A percentile compares a stretch with the other conserved stretches of the same genome.
phyloP scores from a whole-genome alignment of 495 filamentous ascomycete genomes.

The Neurospora tetraspora region DNA sequence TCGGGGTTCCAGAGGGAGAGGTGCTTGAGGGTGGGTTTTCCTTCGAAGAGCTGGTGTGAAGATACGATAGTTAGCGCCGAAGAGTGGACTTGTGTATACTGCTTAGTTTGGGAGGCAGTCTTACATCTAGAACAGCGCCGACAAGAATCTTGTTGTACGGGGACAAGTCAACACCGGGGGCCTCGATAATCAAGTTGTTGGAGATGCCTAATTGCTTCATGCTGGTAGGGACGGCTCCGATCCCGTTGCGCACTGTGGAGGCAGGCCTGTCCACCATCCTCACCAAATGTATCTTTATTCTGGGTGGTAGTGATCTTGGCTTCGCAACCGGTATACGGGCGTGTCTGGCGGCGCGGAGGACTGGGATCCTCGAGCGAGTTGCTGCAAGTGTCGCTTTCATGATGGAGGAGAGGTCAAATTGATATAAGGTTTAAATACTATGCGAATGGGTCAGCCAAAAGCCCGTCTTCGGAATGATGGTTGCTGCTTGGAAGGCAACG shows the following conservation, averaged over 20 bases:
- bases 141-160: constrained; percentile 39
- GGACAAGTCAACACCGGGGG: constrained; percentile 35
- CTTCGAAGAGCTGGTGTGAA: constrained; percentile 43
- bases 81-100: not conserved
- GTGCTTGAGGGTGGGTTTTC: constrained; percentile 44
- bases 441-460: not conserved
- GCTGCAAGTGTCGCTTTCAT: not conserved
- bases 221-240: not conserved
- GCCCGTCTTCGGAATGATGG: not conserved
- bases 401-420: not conserved
- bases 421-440: not conserved
- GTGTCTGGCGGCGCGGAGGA: not conserved
- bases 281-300: not conserved
- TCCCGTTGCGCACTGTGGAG: not conserved
- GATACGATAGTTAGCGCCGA: not conserved
- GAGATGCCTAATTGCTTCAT: constrained; percentile 27
- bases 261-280: not conserved
- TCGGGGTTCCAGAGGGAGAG: constrained; percentile 41
- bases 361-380: not conserved
- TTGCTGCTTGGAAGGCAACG: not conserved
- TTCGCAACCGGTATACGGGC: not conserved
- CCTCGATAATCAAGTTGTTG: constrained; percentile 39
- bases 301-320: not conserved
- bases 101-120: not conserved
- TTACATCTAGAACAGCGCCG: constrained; percentile 45